Percentiles rank a stretch among this genome's conserved stretches.
These are phyloP conservation scores for Crithidia bombi DNA, from an alignment of 208 protist genomes.

Conservation along the genomic window DNA sequence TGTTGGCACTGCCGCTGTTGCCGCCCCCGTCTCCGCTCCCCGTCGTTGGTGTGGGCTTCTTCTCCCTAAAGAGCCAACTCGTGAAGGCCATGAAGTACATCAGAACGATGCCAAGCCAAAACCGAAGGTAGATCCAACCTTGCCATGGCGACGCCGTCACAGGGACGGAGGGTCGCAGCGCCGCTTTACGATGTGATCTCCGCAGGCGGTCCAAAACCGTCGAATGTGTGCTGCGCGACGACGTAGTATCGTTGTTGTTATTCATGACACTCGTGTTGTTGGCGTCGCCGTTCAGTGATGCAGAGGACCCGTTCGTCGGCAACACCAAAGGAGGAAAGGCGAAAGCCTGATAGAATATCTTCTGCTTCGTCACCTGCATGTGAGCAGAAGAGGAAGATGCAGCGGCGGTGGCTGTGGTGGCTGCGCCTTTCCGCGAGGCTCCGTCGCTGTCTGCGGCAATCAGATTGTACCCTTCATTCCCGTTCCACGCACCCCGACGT, in stretches of 20 bases:
- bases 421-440: background rate
- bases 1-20: background rate
- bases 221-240: constrained; percentile 7
- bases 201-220: constrained; percentile 7
- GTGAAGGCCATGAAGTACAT: constrained; percentile 29
- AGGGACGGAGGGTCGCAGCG: constrained; percentile 6
- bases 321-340: constrained; percentile 22
- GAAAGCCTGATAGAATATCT: constrained; percentile 34
- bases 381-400: constrained; percentile 1
- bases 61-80: constrained; percentile 25
- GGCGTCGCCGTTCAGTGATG: constrained; percentile 1
- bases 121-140: constrained; percentile 52
- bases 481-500: background rate
- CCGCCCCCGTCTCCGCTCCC: no score
- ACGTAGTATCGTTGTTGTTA: background rate
- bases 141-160: constrained; percentile 22
- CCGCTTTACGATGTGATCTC: constrained; percentile 1
- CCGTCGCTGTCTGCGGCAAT: constrained; percentile 9
- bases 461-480: background rate
- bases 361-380: constrained; percentile 34
- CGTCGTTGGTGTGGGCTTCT: background rate
- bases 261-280: background rate
- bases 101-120: constrained; percentile 35
- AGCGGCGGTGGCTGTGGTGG: background rate
- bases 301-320: background rate